Evolutionary conservation across 345 rosid genomes (phyloP), one percentile per base, ranked within the genome.

Genomic region (Hibiscus mutabilis): DNA sequence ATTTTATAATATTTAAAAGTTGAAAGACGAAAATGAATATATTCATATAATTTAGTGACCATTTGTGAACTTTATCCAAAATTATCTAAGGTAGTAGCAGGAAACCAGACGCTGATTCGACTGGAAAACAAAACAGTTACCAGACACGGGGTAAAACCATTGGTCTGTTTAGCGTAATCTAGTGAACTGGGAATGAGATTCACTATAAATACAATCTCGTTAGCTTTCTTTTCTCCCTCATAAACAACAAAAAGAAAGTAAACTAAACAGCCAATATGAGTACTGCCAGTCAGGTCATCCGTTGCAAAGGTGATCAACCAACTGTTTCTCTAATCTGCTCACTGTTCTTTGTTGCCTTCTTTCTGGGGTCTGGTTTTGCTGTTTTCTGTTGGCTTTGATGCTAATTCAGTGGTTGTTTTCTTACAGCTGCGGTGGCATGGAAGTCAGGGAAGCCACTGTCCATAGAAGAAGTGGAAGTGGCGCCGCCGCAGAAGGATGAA

Each of bases 341-440:
- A 9, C 18, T 57, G 40, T 37, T 27, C 35, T 19, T 16, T 9
- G 8, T 15, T 44, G 29, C 16, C 15, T 31, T 7, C 16, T 6
- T 27, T 14, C 6, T 64, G 31, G 9, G 31, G 1, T 63, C 6
- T 40, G 29, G 10, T 40, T 40, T 51, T 68, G 42, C 59, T 19
- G 1, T 53, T 53, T 19, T n/a, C 14, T 51, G 8, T 27, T 51
- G 16, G 69, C 9, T 46, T 40, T 21, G 11, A 40, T 67, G 59
- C 70, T 67, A 31, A 42, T 25, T 44, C 1, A 18, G 31, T 61
- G 9, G 53, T 16, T 66, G 70, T 29, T 60, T 69, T 16, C 21
- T 73, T 71, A 75, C 52, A 92, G 98, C 96, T 52, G 98, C 96
- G 7, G 95, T 92, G 47, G 89, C 95, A 52, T 92, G 98, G 98